Percentiles rank a stretch among this genome's conserved stretches.
Conservation (phyloP, 2,329 filamentous ascomycete species). For the Emergomyces orientalis region DNA sequence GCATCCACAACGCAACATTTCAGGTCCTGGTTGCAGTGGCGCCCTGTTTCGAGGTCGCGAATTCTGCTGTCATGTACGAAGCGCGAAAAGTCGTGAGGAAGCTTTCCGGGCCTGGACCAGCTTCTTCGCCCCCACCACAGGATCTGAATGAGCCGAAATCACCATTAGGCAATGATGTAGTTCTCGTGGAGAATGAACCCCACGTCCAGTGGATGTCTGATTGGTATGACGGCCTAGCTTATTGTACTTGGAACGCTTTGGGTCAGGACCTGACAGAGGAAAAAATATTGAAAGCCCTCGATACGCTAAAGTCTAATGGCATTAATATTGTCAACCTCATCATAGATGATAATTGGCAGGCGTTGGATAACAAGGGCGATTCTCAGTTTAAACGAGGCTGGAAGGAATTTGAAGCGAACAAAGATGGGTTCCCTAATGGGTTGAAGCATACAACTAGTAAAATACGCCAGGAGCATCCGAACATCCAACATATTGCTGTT, state of each 20-base stretch:
- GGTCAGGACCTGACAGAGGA: conserved; percentile 74
- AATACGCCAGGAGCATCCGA: conserved; percentile 60
- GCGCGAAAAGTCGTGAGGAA: conserved; percentile 56
- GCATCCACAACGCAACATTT: conserved; percentile 44
- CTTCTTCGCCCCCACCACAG: conserved; percentile 14
- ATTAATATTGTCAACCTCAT: conserved; percentile 80
- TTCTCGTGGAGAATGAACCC: conserved; percentile 33
- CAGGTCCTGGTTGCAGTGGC: conserved; percentile 63
- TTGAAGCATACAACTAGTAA: conserved; percentile 60
- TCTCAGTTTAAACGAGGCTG: conserved; percentile 50
- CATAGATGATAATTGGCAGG: conserved; percentile 96
- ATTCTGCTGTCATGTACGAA: conserved; percentile 77
- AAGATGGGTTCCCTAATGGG: conserved; percentile 67
- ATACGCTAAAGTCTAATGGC: conserved; percentile 57
- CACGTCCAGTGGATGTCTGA: conserved; percentile 61
- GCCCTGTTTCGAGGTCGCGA: conserved; percentile 62
- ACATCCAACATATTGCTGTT: conserved; percentile 75
- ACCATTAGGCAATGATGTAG: conserved; percentile 33
- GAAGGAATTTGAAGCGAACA: conserved; percentile 79
- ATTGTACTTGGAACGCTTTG: conserved; percentile 93
- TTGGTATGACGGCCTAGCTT: conserved; percentile 89
- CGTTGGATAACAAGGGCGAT: conserved; percentile 51
- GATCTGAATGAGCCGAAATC: conserved; percentile 21
- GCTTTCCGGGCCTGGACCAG: conserved; percentile 18
- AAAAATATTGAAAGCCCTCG: conserved; percentile 67